Conservation (phyloP, 148 eudicot genomes). For the Heliosperma pusillum region DNA sequence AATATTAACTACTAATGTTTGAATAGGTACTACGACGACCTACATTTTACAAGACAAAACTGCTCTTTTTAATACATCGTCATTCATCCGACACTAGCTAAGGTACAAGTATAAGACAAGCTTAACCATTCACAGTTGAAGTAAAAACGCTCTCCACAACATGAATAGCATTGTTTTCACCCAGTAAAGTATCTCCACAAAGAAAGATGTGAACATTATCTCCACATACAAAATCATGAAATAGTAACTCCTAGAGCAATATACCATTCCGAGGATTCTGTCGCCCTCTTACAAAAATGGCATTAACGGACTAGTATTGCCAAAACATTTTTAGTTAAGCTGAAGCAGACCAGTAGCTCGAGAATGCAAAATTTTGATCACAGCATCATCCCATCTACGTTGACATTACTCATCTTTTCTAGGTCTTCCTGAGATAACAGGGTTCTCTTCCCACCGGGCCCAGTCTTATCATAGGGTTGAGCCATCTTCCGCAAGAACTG, state of each 20-base stretch:
- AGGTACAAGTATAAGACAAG: too few relatives aligned
- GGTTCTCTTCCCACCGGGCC: constrained; percentile 59
- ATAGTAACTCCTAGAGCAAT: neutral
- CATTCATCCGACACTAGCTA: too few relatives aligned
- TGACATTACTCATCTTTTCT: constrained; percentile 68
- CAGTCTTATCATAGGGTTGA: constrained; percentile 87
- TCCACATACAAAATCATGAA: neutral
- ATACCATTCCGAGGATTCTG: neutral
- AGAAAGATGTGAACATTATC: neutral
- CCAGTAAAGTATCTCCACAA: neutral
- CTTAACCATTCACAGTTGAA: too few relatives aligned
- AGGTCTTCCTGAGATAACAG: constrained; percentile 84
- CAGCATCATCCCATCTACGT: constrained; percentile 36
- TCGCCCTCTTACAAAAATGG: neutral
- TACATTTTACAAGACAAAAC: too few relatives aligned
- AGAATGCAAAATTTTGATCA: constrained; percentile 1
- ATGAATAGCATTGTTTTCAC: too few relatives aligned
- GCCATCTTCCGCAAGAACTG: constrained; percentile 97
- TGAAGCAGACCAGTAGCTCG: neutral
- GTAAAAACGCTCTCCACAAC: too few relatives aligned
- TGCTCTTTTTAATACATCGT: too few relatives aligned
- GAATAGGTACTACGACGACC: too few relatives aligned
- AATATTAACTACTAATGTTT: too few relatives aligned
- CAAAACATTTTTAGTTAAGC: too few relatives aligned
- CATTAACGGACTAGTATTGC: neutral